A percentile compares a stretch with the other conserved stretches of the same genome.
Evolutionary conservation across 2,329 filamentous ascomycete genomes (phyloP).

Genomic region (Paraphaeosphaeria minitans): DNA sequence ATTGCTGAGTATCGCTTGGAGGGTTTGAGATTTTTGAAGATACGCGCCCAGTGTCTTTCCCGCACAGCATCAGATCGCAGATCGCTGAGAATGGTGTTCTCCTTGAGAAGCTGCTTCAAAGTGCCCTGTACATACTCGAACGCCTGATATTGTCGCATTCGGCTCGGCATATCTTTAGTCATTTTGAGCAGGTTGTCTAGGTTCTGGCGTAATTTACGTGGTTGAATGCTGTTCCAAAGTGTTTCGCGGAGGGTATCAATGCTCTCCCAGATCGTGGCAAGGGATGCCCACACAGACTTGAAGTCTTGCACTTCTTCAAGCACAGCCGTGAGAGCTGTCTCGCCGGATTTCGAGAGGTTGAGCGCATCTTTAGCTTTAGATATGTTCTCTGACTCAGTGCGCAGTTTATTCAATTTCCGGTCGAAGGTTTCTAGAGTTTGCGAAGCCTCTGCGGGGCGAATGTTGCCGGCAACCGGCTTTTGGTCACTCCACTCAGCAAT

Average conservation of each 20-base stretch:
- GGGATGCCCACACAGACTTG: slow-evolving; percentile 95
- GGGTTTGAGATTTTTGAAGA: slow-evolving; percentile 93
- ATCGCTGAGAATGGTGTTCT: slow-evolving; percentile 85
- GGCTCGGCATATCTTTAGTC: slow-evolving; percentile 98
- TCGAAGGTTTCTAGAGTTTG: slow-evolving; percentile 83
- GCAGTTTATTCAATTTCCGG: slow-evolving; percentile 79
- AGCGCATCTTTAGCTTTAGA: slow-evolving; percentile 96
- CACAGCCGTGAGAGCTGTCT: slow-evolving; percentile 81
- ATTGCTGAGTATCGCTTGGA: slow-evolving; percentile 92
- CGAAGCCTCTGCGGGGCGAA: slow-evolving; percentile 86
- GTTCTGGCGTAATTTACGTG: slow-evolving; percentile 85
- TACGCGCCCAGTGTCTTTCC: slow-evolving; percentile 96
- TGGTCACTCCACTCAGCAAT: slow-evolving; percentile 91
- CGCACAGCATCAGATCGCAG: slow-evolving; percentile 96
- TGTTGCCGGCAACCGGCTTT: slow-evolving; percentile 94
- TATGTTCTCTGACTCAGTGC: slow-evolving; percentile 90
- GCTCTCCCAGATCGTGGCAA: slow-evolving; percentile 96
- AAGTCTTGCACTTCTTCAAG: slow-evolving; percentile 98
- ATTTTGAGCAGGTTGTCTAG: slow-evolving; percentile 94
- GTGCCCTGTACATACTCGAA: slow-evolving; percentile 97
- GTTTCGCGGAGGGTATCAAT: slow-evolving; percentile 91
- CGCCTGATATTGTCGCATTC: slow-evolving; percentile 99
- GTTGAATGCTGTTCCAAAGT: slow-evolving; percentile 94
- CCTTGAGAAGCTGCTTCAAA: slow-evolving; percentile 85
- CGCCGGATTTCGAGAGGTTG: slow-evolving; percentile 78